Base-by-base conservation (phyloP, 176 grass and related monocot genomes). In the Eragrostis curvula region DNA sequence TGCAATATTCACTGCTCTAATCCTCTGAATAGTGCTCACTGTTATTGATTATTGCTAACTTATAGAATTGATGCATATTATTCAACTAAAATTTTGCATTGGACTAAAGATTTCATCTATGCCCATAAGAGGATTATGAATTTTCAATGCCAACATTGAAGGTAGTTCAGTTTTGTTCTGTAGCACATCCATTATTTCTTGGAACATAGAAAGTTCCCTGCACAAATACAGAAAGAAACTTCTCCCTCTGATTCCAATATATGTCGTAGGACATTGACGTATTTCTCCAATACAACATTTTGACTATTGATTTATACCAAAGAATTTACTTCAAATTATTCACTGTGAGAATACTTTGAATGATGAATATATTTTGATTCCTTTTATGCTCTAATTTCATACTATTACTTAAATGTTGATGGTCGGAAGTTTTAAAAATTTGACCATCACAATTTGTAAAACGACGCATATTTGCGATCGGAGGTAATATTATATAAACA, bases 131-230 rank as follows among this genome's bases (percentile, higher is more conserved):
- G 59, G 29, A 45, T 85, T 62, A 56, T 12, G 3, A 44, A 45
- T 86, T 73, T 66, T 66, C 46, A 73, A 53, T 56, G 68, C 29
- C 11, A 36, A 74, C 16, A 55, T 51, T 79, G 27, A 16, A 71
- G 60, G 10, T 58, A 41, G 16, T 11, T 53, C 29, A 42, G 40
- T 42, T 46, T 62, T 68, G 29, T 47, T 60, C 29, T 70, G 28
- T 39, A 61, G 52, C 32, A 63, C 8, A 85, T 71, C 39, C 48
- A 23, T 66, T 58, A 9, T 9, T 18, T 53, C 20, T 53, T 53
- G 5, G 17, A 50, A 53, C 18, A 53, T 36, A 53, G 17, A 53
- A 18, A 53, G 16, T 21, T 53, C 17, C 12, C 18, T 18, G 51
- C 18, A 20, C 20, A 20, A 53, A 14, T 6, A 20, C 6, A 53